These are phyloP conservation scores for Sambucus nigra DNA, from an alignment of 129 eudicot genomes.

Conservation along the genomic window DNA sequence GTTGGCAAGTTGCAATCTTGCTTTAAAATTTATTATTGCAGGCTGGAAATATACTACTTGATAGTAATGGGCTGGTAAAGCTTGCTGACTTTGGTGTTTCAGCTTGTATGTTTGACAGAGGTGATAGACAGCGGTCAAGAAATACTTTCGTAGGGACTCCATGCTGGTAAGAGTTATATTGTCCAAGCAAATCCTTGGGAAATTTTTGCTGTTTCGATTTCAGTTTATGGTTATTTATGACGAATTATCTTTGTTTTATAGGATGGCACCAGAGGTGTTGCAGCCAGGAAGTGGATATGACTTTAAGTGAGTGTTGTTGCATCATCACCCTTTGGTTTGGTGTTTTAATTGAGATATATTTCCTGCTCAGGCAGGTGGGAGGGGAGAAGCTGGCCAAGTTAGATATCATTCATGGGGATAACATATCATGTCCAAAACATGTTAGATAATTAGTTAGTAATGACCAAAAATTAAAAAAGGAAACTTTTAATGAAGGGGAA, in stretches of 20 bases:
- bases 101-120: slow-evolving; percentile 95
- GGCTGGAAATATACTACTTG: slow-evolving; percentile 91
- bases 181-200: slow-evolving; percentile 4
- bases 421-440: too few species aligned
- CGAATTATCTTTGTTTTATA: slow-evolving; percentile 4
- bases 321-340: not conserved
- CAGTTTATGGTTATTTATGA: slow-evolving; percentile 7
- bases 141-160: slow-evolving; percentile 98
- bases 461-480: too few species aligned
- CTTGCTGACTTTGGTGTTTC: slow-evolving; percentile 96
- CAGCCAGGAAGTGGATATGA: slow-evolving; percentile 90
- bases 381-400: too few species aligned
- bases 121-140: slow-evolving; percentile 88
- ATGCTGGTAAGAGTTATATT: slow-evolving; percentile 76
- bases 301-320: slow-evolving; percentile 66
- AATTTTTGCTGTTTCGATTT: not conserved
- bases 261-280: slow-evolving; percentile 99
- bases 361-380: too few species aligned
- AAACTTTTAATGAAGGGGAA: too few species aligned
- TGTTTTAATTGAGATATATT: too few species aligned
- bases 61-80: slow-evolving; percentile 70
- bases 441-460: too few species aligned
- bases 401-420: too few species aligned
- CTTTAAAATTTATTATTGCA: too few species aligned
- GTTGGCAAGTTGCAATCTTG: too few species aligned